phyloP scores from a whole-genome alignment of 768 basidiomycete species.

The Rhodotorula diobovata region DNA sequence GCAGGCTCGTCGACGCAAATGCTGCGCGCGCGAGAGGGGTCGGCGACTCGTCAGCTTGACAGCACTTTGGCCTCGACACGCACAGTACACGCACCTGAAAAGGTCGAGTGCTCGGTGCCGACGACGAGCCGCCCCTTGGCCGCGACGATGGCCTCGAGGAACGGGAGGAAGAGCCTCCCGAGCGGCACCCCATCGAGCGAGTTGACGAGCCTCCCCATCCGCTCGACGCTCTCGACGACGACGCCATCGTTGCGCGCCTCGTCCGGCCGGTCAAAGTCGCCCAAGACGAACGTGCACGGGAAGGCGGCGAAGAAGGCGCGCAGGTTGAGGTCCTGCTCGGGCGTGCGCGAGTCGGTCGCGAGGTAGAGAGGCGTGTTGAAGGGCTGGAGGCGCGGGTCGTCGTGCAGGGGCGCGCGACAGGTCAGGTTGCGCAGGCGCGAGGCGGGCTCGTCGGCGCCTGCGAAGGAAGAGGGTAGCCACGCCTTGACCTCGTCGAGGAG shows the following conservation, averaged over 20 bases:
- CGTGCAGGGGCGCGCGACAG: slow-evolving; percentile 46
- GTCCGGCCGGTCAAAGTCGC: slow-evolving; percentile 51
- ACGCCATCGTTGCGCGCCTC: slow-evolving; percentile 16
- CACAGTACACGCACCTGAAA: slow-evolving; percentile 18
- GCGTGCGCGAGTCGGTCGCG: slow-evolving; percentile 58
- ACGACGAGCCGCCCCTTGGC: slow-evolving; percentile 43
- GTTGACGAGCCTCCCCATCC: slow-evolving; percentile 50
- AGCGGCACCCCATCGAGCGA: slow-evolving; percentile 54
- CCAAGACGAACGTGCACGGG: slow-evolving; percentile 61
- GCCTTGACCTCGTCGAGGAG: slow-evolving; percentile 1
- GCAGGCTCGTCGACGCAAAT: slow-evolving; percentile 1
- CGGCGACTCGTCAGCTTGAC: not conserved
- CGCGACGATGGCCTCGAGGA: slow-evolving; percentile 67
- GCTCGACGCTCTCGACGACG: slow-evolving; percentile 34
- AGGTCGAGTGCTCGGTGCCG: slow-evolving; percentile 34
- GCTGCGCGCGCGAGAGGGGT: not conserved
- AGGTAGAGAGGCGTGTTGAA: slow-evolving; percentile 63
- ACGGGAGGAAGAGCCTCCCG: slow-evolving; percentile 55
- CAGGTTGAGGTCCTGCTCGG: slow-evolving; percentile 52
- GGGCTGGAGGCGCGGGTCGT: slow-evolving; percentile 42
- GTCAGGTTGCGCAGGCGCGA: slow-evolving; percentile 23
- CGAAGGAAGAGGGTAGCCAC: not conserved
- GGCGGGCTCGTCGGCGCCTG: not conserved
- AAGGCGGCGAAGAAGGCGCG: slow-evolving; percentile 54
- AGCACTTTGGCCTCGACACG: too few species aligned